Base-by-base conservation (phyloP, 345 rosid genomes). In the Populus deltoides region DNA sequence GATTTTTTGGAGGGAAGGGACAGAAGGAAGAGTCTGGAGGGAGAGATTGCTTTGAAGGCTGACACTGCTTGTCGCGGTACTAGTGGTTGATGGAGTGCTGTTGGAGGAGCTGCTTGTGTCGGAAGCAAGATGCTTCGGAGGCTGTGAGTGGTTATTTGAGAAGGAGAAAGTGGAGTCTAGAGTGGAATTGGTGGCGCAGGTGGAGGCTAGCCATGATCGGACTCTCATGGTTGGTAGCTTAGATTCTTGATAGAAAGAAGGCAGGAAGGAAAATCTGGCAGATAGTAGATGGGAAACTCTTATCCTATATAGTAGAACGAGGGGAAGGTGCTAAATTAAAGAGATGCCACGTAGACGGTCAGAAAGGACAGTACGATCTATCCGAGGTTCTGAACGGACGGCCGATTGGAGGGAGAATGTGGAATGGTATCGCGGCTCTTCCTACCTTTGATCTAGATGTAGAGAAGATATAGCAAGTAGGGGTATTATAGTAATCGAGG, bases 21-120 rank as follows among this genome's bases (percentile, higher is more conserved):
- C 84, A 10, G 97, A 92, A 4, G 98, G 97, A 0, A 91, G 88
- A 2, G 97, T 92, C 39, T 89, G 97, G 76, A 94, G 90, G 73
- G 98, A 92, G 41, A 90, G 93, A 71, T 85, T 87, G 83, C 90
- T 90, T 0, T 89, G 89, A 77, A 94, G 93, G 83, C 87, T 86
- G 72, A 86, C 87, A 33, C 72, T 70, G 47, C 80, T 82, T 11
- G 78, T 41, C 41, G 75, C 81, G 66, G 73, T 75, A 47, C 31
- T n/a, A 2, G 74, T 33, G 27, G 68, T 47, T 2, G 75, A 77
- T 4, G 55, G 39, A 4, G 78, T n/a, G 63, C 41, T 77, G 24
- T 67, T 78, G 51, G 84, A 72, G 63, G 62, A 20, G 81, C 57
- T 75, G 75, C 73, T 68, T 6, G 57, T 39, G n/a, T 80, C 82